Evolutionary conservation across 2,329 filamentous ascomycete species (phyloP), one percentile per base, ranked within the genome.

Genomic region (Paradendryphiella salina): DNA sequence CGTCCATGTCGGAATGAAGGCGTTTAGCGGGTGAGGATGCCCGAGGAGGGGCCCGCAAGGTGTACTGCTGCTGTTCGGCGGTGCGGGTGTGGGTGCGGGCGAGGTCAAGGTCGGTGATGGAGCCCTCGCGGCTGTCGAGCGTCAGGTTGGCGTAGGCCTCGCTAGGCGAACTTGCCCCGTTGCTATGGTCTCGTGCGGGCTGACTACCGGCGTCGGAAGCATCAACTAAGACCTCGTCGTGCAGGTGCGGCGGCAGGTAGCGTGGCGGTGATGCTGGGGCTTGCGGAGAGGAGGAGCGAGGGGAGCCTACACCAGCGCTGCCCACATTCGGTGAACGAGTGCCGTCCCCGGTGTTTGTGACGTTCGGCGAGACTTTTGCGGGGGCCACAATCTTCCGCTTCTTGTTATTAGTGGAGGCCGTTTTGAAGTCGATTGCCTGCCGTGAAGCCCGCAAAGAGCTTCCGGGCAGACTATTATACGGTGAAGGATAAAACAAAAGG

Each of bases 241-340:
- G 80, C 49, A 84, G 72, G 69, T 83, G 81, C 46, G 80, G 77
- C 54, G 81, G 81, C 47, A 84, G 75, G 66, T 79, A 82, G 52
- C 79, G 76, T 35, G 76, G 73, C 46, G 74, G 73, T 15, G 64
- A 72, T 52, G 67, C 62, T 41, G 71, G 70, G 49, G 66, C 69
- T 35, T 69, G 70, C 55, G 72, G 70, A 60, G 72, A 73, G 52
- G 71, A 71, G 52, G 71, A 71, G 32, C 55, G 70, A 60, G 72
- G 73, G 50, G 71, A 71, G 23, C 54, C 62, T 60, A 64, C 54
- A 29, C 49, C 60, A 38, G 59, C 58, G 52, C 45, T 39, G 39
- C 60, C 64, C 53, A 69, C 71, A 71, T 73, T 53, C 69, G 67
- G 65, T 56, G 67, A 61, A 56, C 56, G 46, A 46, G 37, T 36